Evolutionary conservation across 768 basidiomycete genomes (phyloP), one percentile per base, ranked within the genome.

Genomic region (Dictyophora rubrovolvata): DNA sequence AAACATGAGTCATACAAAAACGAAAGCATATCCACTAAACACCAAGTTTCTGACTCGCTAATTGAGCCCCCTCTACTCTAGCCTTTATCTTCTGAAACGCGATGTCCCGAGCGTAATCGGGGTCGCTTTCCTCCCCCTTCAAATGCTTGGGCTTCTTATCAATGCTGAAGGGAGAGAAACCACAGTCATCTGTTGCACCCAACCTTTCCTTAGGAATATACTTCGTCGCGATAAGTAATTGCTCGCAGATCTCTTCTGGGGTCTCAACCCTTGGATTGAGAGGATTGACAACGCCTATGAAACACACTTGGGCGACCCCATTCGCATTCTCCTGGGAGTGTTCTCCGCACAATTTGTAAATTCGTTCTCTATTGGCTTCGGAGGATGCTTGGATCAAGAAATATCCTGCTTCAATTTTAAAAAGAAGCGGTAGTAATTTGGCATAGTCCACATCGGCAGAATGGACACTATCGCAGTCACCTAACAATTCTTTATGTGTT

Each of bases 1-100:
- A 28, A 28, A 28, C 28, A 28, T 28, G 7, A 28, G 28, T 28
- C 28, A 28, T 28, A n/a, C n/a, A 28, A 28, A 7, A 28, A 28
- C 28, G 28, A 7, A 28, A 28, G 28, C 28, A 28, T 3, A 28
- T 2, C 28, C 7, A 7, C 28, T 28, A 28, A 28, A 28, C 4
- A 2, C 28, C 28, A 3, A 55, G 16, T 16, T 36, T 55, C 47
- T 55, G 17, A 21, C 54, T 55, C 2, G 54, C 54, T 11, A 55
- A 23, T 35, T 42, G 21, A 18, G 36, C 35, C 1, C 54, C 54
- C n/a, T 36, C 36, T 42, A 55, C 54, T 21, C 54, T 33, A 18
- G 54, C 54, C 21, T 55, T 55, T 3, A 55, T 55, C n/a, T 55
- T 55, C 14, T 35, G 16, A 55, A 55, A 55, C 22, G 54, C 54